Conservation (phyloP, 306 rosid species). For the Castanospermum australe region DNA sequence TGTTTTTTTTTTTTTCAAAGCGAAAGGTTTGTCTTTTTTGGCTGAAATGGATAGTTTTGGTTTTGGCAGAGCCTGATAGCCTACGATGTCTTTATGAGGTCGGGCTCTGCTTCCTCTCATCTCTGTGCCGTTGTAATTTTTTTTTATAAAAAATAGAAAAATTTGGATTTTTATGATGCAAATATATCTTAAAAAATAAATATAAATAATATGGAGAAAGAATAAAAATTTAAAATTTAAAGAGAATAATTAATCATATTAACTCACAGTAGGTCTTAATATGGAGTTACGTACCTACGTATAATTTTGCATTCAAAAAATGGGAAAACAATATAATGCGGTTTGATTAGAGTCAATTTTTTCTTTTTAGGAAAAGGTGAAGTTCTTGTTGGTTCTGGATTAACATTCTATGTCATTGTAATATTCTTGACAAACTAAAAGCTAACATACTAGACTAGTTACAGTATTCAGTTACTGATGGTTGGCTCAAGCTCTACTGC, state of each 20-base stretch:
- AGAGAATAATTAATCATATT: too few relatives aligned
- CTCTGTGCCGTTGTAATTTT: background rate
- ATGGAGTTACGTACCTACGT: background rate
- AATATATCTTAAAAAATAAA: too few relatives aligned
- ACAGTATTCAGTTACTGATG: background rate
- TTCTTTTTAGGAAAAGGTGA: background rate
- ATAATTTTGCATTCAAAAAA: background rate
- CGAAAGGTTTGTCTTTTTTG: constrained; percentile 22
- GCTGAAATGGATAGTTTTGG: constrained; percentile 5
- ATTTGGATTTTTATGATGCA: too few relatives aligned
- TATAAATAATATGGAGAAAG: too few relatives aligned
- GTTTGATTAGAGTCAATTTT: background rate
- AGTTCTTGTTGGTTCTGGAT: background rate
- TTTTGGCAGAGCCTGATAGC: constrained; percentile 17
- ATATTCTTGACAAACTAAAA: background rate
- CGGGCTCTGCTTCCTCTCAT: background rate
- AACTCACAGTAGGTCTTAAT: background rate
- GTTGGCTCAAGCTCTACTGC: background rate
- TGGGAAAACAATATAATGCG: background rate
- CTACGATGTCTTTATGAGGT: too few relatives aligned
- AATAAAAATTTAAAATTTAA: too few relatives aligned
- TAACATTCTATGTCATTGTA: background rate
- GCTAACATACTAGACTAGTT: background rate
- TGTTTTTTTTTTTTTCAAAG: constrained; percentile 18
- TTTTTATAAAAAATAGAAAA: too few relatives aligned